These are phyloP conservation scores for Boletellus sp. DNA, from an alignment of 768 basidiomycete species.

Conservation along the genomic window DNA sequence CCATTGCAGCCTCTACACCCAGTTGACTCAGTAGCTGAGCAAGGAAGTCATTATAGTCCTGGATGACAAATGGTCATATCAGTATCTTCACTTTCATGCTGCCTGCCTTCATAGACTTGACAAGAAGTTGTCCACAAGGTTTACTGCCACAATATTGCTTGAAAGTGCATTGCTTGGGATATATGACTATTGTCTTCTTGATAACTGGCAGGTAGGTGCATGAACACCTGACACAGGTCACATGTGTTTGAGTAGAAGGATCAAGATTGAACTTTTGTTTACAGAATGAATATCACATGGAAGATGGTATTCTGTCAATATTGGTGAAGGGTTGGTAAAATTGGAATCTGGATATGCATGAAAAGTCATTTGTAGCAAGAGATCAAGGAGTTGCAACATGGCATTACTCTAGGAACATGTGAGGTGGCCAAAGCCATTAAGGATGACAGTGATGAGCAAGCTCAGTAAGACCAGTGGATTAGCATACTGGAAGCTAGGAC, in stretches of 20 bases:
- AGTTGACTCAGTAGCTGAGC: slow-evolving; percentile 22
- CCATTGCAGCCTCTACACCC: slow-evolving; percentile 28
- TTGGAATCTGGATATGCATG: neutral
- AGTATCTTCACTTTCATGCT: neutral
- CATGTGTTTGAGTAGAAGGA: slow-evolving; percentile 13
- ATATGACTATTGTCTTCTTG: neutral
- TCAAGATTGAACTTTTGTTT: slow-evolving; percentile 17
- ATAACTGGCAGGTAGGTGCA: slow-evolving; percentile 13
- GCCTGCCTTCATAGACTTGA: neutral
- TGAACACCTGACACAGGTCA: slow-evolving; percentile 30
- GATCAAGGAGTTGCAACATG: slow-evolving; percentile 1
- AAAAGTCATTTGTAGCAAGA: neutral
- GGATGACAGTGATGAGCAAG: neutral
- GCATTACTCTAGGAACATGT: slow-evolving; percentile 4
- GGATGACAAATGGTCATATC: slow-evolving; percentile 19
- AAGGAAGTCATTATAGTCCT: slow-evolving; percentile 30
- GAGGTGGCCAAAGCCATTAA: slow-evolving; percentile 5
- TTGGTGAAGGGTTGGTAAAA: no score
- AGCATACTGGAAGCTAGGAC: neutral
- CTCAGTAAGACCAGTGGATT: slow-evolving; percentile 3
- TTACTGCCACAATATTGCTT: slow-evolving; percentile 6
- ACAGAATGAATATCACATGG: slow-evolving; percentile 14
- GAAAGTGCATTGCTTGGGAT: slow-evolving; percentile 22
- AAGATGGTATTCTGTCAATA: no score
- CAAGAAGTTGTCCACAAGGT: slow-evolving; percentile 10